A percentile compares a stretch with the other conserved stretches of the same genome.
These are phyloP conservation scores for Primulina tabacum DNA, from an alignment of 257 asterid species.

Conservation along the genomic window DNA sequence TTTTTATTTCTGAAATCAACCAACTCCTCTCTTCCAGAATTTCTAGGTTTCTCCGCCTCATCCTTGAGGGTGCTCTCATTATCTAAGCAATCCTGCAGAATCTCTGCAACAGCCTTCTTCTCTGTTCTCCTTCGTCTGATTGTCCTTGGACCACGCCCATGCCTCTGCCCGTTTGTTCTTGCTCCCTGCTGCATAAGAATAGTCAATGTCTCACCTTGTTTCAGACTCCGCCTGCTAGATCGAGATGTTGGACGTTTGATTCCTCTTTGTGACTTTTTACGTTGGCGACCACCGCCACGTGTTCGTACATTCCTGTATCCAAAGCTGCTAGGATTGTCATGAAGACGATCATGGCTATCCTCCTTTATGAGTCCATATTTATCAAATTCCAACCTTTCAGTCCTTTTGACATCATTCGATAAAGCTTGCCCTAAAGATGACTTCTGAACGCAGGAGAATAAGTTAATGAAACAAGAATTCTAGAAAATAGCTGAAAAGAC, in stretches of 20 bases:
- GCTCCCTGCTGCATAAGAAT: conserved; percentile 58
- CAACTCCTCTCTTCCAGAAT: conserved; percentile 24
- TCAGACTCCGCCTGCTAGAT: conserved; percentile 38
- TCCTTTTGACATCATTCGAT: conserved; percentile 45
- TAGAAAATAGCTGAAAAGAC: neutral
- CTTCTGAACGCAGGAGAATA: conserved; percentile 41
- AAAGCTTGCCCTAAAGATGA: conserved; percentile 40
- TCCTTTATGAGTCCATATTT: conserved; percentile 45
- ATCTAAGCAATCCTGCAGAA: conserved; percentile 30
- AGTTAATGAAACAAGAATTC: neutral
- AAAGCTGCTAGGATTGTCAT: conserved; percentile 48
- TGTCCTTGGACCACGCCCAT: conserved; percentile 76
- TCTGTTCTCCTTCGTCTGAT: conserved; percentile 62
- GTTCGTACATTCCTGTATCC: conserved; percentile 52
- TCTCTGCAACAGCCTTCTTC: conserved; percentile 41
- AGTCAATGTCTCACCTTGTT: conserved; percentile 46
- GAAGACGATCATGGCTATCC: conserved; percentile 45
- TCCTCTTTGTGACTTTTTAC: conserved; percentile 55
- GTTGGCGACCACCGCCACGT: conserved; percentile 70
- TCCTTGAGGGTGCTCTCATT: conserved; percentile 29
- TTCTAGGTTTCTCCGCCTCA: conserved; percentile 34
- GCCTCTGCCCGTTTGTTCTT: conserved; percentile 59
- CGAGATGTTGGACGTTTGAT: conserved; percentile 34
- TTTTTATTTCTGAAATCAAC: conserved; percentile 29
- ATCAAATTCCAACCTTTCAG: conserved; percentile 46